phyloP scores from a whole-genome alignment of 2,329 filamentous ascomycete species.

The Polychaeton citri region DNA sequence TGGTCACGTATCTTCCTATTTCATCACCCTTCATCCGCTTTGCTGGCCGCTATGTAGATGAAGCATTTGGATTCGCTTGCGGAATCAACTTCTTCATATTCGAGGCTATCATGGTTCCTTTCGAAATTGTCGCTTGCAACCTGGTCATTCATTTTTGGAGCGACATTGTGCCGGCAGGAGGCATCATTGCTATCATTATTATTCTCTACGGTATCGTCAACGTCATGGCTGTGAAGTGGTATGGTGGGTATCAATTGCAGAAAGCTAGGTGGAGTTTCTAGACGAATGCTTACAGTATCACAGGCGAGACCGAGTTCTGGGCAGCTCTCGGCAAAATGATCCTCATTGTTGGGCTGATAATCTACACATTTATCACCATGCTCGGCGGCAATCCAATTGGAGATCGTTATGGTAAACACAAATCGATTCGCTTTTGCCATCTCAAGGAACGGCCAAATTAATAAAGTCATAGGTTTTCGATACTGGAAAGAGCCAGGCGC shows the following conservation, averaged over 20 bases:
- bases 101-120: constrained; percentile 76
- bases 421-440: constrained; percentile 1
- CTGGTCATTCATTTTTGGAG: constrained; percentile 71
- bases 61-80: constrained; percentile 65
- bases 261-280: too few species aligned
- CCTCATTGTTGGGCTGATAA: constrained; percentile 55
- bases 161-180: constrained; percentile 39
- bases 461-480: constrained; percentile 59
- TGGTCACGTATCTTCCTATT: constrained; percentile 65
- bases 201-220: constrained; percentile 50
- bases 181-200: constrained; percentile 47
- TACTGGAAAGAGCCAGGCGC: constrained; percentile 52
- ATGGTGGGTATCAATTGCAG: constrained; percentile 61
- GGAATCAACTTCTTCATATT: constrained; percentile 49
- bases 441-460: too few species aligned
- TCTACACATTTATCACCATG: constrained; percentile 74
- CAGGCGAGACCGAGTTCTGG: constrained; percentile 41
- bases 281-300: not conserved
- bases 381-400: constrained; percentile 33
- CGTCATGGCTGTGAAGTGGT: constrained; percentile 58
- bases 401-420: constrained; percentile 24
- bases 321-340: constrained; percentile 42
- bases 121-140: constrained; percentile 69
- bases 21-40: constrained; percentile 69
- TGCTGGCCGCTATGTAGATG: constrained; percentile 65